A percentile compares a stretch with the other conserved stretches of the same genome.
Conservation (phyloP, 1,284 basidiomycete species). For the Hemileia vastatrix region DNA sequence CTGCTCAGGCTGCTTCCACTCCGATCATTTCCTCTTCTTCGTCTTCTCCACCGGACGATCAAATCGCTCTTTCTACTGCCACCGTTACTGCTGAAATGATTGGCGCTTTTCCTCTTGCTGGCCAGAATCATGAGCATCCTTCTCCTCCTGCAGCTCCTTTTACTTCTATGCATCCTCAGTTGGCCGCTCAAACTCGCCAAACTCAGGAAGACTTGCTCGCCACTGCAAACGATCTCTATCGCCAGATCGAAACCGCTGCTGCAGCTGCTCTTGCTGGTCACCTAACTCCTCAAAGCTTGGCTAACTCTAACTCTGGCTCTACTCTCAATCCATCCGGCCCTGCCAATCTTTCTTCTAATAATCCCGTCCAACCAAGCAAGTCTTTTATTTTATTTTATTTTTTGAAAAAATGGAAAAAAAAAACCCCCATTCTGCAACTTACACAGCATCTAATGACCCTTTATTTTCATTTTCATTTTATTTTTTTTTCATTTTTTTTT, state of each 20-base stretch:
- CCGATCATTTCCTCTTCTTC: constrained; percentile 1
- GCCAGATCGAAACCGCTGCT: constrained; percentile 51
- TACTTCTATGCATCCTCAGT: constrained; percentile 20
- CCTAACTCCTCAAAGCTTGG: constrained; percentile 7
- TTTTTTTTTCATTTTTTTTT: background rate
- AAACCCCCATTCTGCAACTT: background rate
- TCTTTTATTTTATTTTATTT: background rate
- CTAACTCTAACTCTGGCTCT: constrained; percentile 5
- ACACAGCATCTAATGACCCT: background rate
- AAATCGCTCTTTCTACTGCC: background rate
- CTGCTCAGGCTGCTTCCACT: constrained; percentile 6
- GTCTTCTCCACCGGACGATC: constrained; percentile 7
- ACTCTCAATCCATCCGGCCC: background rate
- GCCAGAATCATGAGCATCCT: background rate
- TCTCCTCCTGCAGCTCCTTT: constrained; percentile 5
- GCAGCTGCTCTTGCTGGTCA: constrained; percentile 35
- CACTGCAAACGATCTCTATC: constrained; percentile 54
- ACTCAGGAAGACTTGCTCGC: constrained; percentile 52
- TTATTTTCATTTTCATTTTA: background rate
- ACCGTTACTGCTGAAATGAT: constrained; percentile 21
- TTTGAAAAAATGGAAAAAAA: no score
- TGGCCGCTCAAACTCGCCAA: constrained; percentile 19
- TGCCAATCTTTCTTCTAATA: background rate
- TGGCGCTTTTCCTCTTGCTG: constrained; percentile 12
- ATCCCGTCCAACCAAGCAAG: background rate